Evolutionary conservation across 2,329 filamentous ascomycete genomes (phyloP).

Genomic region (Aspergillus costaricaensis): DNA sequence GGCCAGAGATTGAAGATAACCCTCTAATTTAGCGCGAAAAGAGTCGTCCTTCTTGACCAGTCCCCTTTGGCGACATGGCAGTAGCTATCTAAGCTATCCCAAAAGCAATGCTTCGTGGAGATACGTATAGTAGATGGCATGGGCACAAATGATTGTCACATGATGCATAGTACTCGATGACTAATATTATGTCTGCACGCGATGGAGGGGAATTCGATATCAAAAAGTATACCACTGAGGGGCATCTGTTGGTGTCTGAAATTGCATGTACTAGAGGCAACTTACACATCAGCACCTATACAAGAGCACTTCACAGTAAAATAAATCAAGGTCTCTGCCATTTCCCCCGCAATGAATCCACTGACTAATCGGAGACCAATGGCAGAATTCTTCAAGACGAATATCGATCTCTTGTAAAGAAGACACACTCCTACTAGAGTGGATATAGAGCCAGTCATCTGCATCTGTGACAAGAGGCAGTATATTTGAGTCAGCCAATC

Average conservation of each 20-base stretch:
- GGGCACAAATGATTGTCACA: too few relatives aligned
- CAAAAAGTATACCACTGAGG: background rate
- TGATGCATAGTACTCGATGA: too few relatives aligned
- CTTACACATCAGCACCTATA: background rate
- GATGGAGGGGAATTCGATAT: background rate
- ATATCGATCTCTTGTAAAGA: background rate
- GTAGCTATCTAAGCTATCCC: too few relatives aligned
- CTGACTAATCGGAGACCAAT: conserved; percentile 3
- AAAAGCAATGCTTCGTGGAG: too few relatives aligned
- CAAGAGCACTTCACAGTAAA: background rate
- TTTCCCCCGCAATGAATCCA: background rate
- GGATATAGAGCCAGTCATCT: background rate
- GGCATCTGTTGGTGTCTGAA: background rate
- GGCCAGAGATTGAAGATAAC: background rate
- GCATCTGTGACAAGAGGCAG: background rate
- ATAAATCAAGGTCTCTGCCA: background rate
- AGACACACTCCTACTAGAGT: background rate
- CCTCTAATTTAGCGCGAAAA: background rate
- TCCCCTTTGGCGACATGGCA: too few relatives aligned
- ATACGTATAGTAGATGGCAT: too few relatives aligned
- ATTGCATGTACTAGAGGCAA: background rate
- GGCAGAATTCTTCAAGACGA: conserved; percentile 7
- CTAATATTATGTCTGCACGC: too few relatives aligned
- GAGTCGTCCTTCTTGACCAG: too few relatives aligned
- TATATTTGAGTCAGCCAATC: background rate